Evolutionary conservation across 805 yeast genomes (phyloP), one percentile per base, ranked within the genome.

Genomic region (Saccharomyces paradoxus): DNA sequence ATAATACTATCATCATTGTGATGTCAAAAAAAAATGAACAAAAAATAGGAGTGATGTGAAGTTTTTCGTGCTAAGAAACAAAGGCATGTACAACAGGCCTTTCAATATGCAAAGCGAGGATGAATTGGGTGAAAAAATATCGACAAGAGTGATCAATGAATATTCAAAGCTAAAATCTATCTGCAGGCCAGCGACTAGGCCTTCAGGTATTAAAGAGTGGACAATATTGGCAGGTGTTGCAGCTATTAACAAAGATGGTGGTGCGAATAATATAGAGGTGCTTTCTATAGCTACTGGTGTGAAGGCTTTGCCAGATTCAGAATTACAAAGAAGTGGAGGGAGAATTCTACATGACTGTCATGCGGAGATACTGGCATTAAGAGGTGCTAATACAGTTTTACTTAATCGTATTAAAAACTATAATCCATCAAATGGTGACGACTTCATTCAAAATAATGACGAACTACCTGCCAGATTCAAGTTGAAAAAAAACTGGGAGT

Each of bases 201-300:
- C 90, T 2, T 86, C 87, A 62, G 87, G 89, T 0, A 72, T 74
- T 0, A 65, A 70, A 44, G 97, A 91, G 71, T 89, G 96, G 90
- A 88, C 97, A 0, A 87, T 89, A 0, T 61, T 90, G 17, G 88
- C 96, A 0, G 86, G 91, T 0, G 62, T 90, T 0, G 90, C 87
- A 0, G 80, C 81, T 0, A 37, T 66, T 52, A 37, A 59, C 56
- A 59, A 59, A 13, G 67, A 58, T 4, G 22, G 4, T 17, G 14
- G 53, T 12, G 30, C 17, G 1, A 61, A 55, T 1, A 56, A 58
- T 8, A 57, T 60, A 3, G 55, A 65, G 5, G 72, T 80, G 1
- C 61, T 88, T 2, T 68, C 82, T 0, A 48, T 88, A 3, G 77
- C 90, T 0, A 89, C 97, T 0, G 99, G 99, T 0, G 87, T 89